Percentiles rank a stretch among this genome's conserved stretches.
Evolutionary conservation across 495 filamentous ascomycete genomes (phyloP).

Genomic region (Symbiotaphrina buchneri): DNA sequence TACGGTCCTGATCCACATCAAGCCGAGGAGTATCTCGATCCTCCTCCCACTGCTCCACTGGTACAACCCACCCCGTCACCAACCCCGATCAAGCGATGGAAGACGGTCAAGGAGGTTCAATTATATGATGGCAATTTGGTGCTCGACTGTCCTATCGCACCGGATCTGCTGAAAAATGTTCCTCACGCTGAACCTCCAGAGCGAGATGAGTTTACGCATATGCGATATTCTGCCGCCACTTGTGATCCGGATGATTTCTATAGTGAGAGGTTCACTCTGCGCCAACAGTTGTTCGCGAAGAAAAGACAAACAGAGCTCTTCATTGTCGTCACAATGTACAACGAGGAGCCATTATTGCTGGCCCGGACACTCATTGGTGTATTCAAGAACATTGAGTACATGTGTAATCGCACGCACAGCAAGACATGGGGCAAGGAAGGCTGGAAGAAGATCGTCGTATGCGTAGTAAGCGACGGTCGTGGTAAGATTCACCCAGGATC

Average conservation of each 20-base stretch:
- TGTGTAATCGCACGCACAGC: constrained; percentile 75
- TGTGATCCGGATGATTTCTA: constrained; percentile 85
- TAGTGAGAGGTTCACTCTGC: constrained; percentile 71
- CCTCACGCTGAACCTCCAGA: constrained; percentile 59
- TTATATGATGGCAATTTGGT: constrained; percentile 94
- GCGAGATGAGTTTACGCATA: constrained; percentile 96
- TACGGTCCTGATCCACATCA: constrained; percentile 30
- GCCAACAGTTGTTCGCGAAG: constrained; percentile 86
- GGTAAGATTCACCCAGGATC: constrained; percentile 94
- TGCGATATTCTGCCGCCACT: constrained; percentile 93
- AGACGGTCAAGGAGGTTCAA: constrained; percentile 95
- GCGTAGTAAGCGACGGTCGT: constrained; percentile 93
- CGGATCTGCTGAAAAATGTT: constrained; percentile 63
- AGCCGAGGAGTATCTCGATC: constrained; percentile 21
- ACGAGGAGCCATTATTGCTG: constrained; percentile 93
- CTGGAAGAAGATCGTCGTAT: constrained; percentile 99
- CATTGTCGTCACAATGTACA: constrained; percentile 98
- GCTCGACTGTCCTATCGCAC: constrained; percentile 88
- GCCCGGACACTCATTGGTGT: constrained; percentile 94
- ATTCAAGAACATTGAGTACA: constrained; percentile 94
- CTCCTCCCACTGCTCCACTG: constrained; percentile 12
- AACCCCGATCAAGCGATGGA: constrained; percentile 74
- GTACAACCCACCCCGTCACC: constrained; percentile 31
- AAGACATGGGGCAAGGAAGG: constrained; percentile 97
- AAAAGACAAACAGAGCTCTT: constrained; percentile 88